phyloP scores from a whole-genome alignment of 345 rosid genomes.

The Acer yangbiense region DNA sequence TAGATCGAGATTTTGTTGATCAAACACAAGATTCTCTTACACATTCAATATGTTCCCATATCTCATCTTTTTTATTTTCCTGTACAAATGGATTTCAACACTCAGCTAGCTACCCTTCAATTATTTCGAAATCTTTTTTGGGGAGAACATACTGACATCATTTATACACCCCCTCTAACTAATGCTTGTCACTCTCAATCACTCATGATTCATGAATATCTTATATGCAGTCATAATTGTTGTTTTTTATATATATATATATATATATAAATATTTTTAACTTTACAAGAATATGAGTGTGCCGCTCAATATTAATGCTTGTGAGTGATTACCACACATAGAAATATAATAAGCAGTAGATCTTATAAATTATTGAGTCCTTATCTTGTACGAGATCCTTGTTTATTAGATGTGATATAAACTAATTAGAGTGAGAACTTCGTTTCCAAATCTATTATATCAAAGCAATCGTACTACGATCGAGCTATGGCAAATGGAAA shows the following conservation, averaged over 20 bases:
- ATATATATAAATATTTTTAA: no score
- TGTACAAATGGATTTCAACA: neutral
- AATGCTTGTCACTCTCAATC: neutral
- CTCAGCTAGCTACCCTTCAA: neutral
- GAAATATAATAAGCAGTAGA: neutral
- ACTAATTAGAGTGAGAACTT: no score
- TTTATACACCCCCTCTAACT: neutral
- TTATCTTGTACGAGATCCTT: no score
- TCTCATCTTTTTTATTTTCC: neutral
- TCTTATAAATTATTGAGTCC: no score
- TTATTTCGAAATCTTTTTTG: neutral
- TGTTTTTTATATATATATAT: no score
- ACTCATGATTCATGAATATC: neutral
- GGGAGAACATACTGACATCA: neutral
- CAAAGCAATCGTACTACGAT: neutral
- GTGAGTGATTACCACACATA: neutral
- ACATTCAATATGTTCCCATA: neutral
- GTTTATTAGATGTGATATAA: no score
- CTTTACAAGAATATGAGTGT: no score
- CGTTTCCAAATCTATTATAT: neutral
- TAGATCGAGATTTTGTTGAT: neutral
- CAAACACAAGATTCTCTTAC: slow-evolving; percentile 17
- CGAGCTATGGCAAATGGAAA: neutral
- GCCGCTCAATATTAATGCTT: no score
- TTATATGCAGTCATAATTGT: no score